Base-by-base conservation (phyloP, 805 yeast genomes). In the Scheffersomyces amazonensis region DNA sequence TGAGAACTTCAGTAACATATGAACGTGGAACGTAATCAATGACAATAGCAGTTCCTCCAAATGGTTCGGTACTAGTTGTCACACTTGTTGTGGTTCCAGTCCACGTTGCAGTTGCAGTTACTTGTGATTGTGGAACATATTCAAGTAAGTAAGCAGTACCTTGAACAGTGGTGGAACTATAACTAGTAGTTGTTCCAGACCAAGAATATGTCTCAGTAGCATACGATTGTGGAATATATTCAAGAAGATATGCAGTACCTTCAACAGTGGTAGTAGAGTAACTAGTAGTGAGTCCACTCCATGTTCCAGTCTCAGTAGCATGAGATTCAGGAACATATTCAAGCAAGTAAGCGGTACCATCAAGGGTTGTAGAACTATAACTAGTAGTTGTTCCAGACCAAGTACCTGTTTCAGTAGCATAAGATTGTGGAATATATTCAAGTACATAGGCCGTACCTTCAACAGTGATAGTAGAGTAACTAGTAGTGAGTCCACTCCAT, bases 361-460 rank as follows among this genome's bases (percentile, higher is more conserved):
- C 22, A 20, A 20, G 9, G 9, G 22, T 20, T 6, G 22, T 20
- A 9, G 22, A 7, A 20, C 22, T 20, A 9, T 20, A 20, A 24
- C 28, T 24, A 11, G 28, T 24, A 5, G 28, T 24, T 24, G 28
- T 10, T 9, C 28, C 28, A 10, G 28, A 9, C 28, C 28, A 24
- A 21, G 28, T 24, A 24, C 28, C 28, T 8, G 34, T 31, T 16
- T 24, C 28, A 24, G 28, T 24, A 24, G 28, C 28, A 24, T 24
- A 24, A 9, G 28, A 24, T 24, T 24, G n/a, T 8, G 28, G 28
- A 5, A 24, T 10, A 11, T 24, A 24, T 24, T 24, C 13, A 24
- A 24, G 28, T 9, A 24, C n/a, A 24, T 24, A 24, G 5, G 8
- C 28, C 7, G 28, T 24, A 9, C 28, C 28, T 24, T 24, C 22